These are phyloP conservation scores for Coemansia sp. DNA, from an alignment of 192 early-diverging fungal genomes.

Conservation along the genomic window DNA sequence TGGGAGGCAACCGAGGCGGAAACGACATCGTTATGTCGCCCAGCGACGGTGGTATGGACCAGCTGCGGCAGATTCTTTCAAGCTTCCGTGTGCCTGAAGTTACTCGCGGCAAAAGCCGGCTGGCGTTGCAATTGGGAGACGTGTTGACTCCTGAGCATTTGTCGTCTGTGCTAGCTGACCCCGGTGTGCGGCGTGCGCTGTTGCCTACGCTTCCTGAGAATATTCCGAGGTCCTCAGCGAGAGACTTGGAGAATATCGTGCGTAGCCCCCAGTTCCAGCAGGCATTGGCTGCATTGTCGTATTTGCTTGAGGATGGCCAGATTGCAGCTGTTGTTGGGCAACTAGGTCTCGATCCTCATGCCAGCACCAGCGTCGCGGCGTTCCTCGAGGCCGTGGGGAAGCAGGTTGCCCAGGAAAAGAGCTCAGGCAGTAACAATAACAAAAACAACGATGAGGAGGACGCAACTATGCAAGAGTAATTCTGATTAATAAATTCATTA, in stretches of 20 bases:
- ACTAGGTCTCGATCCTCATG: conserved; percentile 44
- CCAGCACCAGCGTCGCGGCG: conserved; percentile 47
- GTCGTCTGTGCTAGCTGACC: conserved; percentile 37
- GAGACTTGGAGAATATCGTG: conserved; percentile 33
- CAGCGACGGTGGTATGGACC: conserved; percentile 22
- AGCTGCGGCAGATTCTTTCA: conserved; percentile 39
- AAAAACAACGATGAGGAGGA: conserved; percentile 15
- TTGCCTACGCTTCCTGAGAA: conserved; percentile 52
- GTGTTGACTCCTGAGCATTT: conserved; percentile 44
- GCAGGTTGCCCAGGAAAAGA: conserved; percentile 45
- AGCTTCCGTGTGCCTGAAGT: conserved; percentile 27
- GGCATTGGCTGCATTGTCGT: conserved; percentile 44
- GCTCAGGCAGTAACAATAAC: background rate
- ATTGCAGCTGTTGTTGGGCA: conserved; percentile 51
- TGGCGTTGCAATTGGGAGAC: conserved; percentile 34
- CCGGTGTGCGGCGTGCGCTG: conserved; percentile 31
- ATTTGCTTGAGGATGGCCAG: conserved; percentile 52
- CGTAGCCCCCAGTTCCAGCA: conserved; percentile 57
- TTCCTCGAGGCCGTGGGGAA: conserved; percentile 50
- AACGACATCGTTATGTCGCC: conserved; percentile 32
- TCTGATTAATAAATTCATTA: background rate
- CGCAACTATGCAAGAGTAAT: conserved; percentile 21
- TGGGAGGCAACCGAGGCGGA: conserved; percentile 34
- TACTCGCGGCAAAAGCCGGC: background rate
- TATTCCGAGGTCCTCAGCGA: conserved; percentile 12